Evolutionary conservation across 225 moss, liverwort and hornwort genomes (phyloP).

Genomic region (Ulota crispa): DNA sequence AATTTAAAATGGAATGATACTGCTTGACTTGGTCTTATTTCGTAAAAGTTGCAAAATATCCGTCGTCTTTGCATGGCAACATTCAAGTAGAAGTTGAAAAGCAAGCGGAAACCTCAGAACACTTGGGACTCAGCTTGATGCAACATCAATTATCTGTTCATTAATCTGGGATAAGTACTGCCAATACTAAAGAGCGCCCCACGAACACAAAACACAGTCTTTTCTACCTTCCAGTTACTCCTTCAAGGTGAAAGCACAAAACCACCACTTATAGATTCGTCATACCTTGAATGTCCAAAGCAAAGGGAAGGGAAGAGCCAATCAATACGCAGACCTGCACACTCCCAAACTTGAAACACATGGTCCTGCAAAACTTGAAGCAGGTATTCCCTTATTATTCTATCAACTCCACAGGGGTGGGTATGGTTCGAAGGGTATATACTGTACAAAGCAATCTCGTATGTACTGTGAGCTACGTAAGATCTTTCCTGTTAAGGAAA

Average conservation of each 20-base stretch:
- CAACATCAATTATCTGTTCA: not conserved
- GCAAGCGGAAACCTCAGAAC: not conserved
- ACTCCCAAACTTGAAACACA: conserved; percentile 6
- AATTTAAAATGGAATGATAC: not conserved
- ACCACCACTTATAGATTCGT: not conserved
- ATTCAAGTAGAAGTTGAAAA: not conserved
- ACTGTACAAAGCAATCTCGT: conserved; percentile 40
- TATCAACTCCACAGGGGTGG: conserved; percentile 21
- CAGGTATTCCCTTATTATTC: conserved; percentile 30
- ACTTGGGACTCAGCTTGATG: not conserved
- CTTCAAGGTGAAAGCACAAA: not conserved
- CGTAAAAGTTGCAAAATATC: not conserved
- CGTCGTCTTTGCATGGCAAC: not conserved
- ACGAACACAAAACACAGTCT: not conserved
- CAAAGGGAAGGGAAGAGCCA: not conserved
- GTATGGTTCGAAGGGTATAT: conserved; percentile 19
- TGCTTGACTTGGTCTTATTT: conserved; percentile 5
- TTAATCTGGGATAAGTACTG: not conserved
- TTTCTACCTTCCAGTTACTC: conserved; percentile 3
- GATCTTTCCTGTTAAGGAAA: conserved; percentile 16
- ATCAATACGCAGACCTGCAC: not conserved
- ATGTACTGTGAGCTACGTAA: conserved; percentile 23
- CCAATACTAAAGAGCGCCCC: not conserved
- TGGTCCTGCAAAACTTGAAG: not conserved
- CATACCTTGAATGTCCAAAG: not conserved